phyloP scores from a whole-genome alignment of 2,329 filamentous ascomycete species.

The Westerdykella ornata region DNA sequence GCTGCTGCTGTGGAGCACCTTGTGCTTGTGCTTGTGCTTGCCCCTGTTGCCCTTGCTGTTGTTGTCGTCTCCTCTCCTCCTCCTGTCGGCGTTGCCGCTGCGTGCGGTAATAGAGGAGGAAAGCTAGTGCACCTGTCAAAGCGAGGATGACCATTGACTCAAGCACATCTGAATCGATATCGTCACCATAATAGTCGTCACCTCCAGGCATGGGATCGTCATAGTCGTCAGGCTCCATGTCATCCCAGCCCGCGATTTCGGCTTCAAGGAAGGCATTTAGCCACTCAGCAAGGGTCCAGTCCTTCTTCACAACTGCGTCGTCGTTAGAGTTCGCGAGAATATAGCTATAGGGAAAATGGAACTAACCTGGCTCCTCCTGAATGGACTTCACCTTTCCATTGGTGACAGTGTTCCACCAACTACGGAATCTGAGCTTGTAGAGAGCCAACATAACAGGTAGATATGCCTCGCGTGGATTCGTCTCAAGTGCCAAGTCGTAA shows the following conservation, averaged over 20 bases:
- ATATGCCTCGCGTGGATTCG: slow-evolving; percentile 81
- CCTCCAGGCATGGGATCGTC: slow-evolving; percentile 35
- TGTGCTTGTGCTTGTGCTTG: slow-evolving; percentile 3
- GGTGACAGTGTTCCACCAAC: slow-evolving; percentile 90
- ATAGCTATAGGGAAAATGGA: not conserved
- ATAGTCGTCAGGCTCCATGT: slow-evolving; percentile 45
- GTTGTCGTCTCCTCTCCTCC: slow-evolving; percentile 32
- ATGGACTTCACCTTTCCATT: slow-evolving; percentile 90
- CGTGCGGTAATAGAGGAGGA: slow-evolving; percentile 74
- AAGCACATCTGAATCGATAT: slow-evolving; percentile 69
- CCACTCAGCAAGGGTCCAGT: slow-evolving; percentile 80
- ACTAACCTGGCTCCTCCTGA: slow-evolving; percentile 74
- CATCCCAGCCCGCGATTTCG: slow-evolving; percentile 53
- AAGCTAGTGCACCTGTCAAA: slow-evolving; percentile 65
- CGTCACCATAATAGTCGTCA: slow-evolving; percentile 56
- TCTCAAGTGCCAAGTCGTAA: slow-evolving; percentile 86
- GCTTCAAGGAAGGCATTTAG: slow-evolving; percentile 72
- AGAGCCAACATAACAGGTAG: slow-evolving; percentile 84
- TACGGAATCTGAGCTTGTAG: slow-evolving; percentile 74
- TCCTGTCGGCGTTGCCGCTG: slow-evolving; percentile 50
- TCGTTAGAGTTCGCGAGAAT: not conserved
- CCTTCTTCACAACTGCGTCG: slow-evolving; percentile 57
- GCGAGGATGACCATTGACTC: slow-evolving; percentile 81
- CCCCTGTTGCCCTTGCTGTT: slow-evolving; percentile 23
- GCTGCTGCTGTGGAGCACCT: slow-evolving; percentile 24